phyloP scores from a whole-genome alignment of 495 filamentous ascomycete species.

The Lophiotrema nucula region DNA sequence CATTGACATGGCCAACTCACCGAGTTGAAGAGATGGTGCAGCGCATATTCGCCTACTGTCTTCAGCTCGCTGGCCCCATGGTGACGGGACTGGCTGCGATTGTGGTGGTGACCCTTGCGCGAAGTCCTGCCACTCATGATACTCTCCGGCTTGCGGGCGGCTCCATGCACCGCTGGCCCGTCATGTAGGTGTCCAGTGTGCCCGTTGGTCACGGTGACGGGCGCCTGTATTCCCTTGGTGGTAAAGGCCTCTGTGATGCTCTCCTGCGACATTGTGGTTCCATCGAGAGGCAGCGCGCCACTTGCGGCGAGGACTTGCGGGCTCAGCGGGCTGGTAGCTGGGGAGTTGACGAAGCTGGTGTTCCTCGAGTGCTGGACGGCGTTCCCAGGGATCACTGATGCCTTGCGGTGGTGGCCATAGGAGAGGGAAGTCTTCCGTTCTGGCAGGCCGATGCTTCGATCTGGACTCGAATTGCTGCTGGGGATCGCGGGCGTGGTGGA shows the following conservation, averaged over 20 bases:
- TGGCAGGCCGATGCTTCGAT: conserved; percentile 42
- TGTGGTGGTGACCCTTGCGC: conserved; percentile 66
- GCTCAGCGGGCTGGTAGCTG: conserved; percentile 74
- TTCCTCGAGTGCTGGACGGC: conserved; percentile 92
- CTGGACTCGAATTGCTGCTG: conserved; percentile 30
- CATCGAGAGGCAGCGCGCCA: conserved; percentile 26
- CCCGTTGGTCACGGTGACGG: background rate
- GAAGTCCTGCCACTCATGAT: conserved; percentile 64
- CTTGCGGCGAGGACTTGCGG: conserved; percentile 78
- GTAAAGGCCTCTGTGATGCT: conserved; percentile 30
- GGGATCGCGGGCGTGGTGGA: conserved; percentile 36
- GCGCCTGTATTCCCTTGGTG: conserved; percentile 12
- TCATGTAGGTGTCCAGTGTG: conserved; percentile 2
- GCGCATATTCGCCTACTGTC: conserved; percentile 92
- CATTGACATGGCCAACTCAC: conserved; percentile 46
- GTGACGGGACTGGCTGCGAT: conserved; percentile 79
- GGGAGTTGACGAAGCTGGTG: conserved; percentile 66
- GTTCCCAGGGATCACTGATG: conserved; percentile 92
- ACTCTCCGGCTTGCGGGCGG: conserved; percentile 52
- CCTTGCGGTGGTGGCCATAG: conserved; percentile 89
- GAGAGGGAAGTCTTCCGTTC: conserved; percentile 68
- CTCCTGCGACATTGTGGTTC: conserved; percentile 34
- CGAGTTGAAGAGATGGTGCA: conserved; percentile 94
- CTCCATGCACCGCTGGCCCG: background rate
- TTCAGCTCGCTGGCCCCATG: conserved; percentile 68